Percentiles rank a stretch among this genome's conserved stretches.
Evolutionary conservation across 192 early-diverging fungal species (phyloP).

Genomic region (Backusella australiensis): DNA sequence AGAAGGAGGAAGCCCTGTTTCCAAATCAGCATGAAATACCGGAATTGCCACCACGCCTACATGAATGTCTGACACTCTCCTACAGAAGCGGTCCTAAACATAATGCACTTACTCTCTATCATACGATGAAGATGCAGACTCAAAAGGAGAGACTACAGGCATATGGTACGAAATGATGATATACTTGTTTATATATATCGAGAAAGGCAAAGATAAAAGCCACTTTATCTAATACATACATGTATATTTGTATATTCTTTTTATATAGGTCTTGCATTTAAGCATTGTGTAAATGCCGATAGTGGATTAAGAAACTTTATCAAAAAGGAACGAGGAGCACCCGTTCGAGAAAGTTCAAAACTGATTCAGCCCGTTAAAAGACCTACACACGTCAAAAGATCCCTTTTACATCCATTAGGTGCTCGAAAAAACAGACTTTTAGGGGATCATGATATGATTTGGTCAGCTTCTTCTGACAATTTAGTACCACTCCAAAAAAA

Average conservation of each 20-base stretch:
- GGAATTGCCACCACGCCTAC: slow-evolving; percentile 12
- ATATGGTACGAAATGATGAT: slow-evolving; percentile 25
- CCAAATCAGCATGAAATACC: neutral
- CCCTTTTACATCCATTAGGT: slow-evolving; percentile 2
- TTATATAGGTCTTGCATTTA: slow-evolving; percentile 26
- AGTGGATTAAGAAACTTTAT: slow-evolving; percentile 28
- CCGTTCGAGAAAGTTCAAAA: slow-evolving; percentile 17
- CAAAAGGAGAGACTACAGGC: slow-evolving; percentile 23
- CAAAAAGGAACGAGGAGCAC: slow-evolving; percentile 22
- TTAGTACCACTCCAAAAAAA: neutral
- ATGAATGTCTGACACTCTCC: slow-evolving; percentile 31
- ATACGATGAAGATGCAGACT: slow-evolving; percentile 35
- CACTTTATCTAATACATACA: neutral
- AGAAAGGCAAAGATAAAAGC: neutral
- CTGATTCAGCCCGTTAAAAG: neutral
- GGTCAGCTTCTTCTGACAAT: slow-evolving; percentile 12
- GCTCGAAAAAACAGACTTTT: slow-evolving; percentile 8
- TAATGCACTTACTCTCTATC: slow-evolving; percentile 34
- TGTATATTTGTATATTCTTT: neutral
- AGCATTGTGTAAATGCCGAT: slow-evolving; percentile 31
- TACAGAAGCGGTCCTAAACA: slow-evolving; percentile 31
- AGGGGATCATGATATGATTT: slow-evolving; percentile 7
- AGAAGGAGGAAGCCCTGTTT: slow-evolving; percentile 4
- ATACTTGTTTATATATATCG: neutral
- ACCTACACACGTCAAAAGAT: slow-evolving; percentile 16